Percentiles rank a stretch among this genome's conserved stretches.
Conservation (phyloP, 257 asterid genomes). For the Fraxinus anomala region DNA sequence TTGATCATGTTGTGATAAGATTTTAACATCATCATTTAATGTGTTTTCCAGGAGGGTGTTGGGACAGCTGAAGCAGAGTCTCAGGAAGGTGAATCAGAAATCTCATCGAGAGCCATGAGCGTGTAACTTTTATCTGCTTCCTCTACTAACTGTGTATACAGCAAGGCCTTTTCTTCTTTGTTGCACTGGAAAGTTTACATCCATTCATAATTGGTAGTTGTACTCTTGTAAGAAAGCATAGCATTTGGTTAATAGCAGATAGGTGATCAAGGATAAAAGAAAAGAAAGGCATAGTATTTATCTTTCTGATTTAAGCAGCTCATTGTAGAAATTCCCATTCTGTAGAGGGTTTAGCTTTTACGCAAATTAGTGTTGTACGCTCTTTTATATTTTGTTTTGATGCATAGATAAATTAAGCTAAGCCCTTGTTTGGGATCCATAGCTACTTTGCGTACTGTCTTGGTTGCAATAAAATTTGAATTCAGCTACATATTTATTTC, state of each 20-base stretch:
- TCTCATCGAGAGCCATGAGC: slow-evolving; percentile 73
- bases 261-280: slow-evolving; percentile 26
- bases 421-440: neutral
- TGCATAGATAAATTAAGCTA: slow-evolving; percentile 18
- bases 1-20: slow-evolving; percentile 15
- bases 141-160: slow-evolving; percentile 27
- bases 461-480: neutral
- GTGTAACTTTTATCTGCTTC: slow-evolving; percentile 37
- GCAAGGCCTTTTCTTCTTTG: neutral
- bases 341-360: slow-evolving; percentile 18
- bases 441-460: neutral
- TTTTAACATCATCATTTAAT: slow-evolving; percentile 21
- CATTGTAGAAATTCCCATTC: slow-evolving; percentile 19
- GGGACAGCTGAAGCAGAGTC: slow-evolving; percentile 36
- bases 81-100: slow-evolving; percentile 61
- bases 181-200: slow-evolving; percentile 21
- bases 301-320: slow-evolving; percentile 20
- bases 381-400: slow-evolving; percentile 5
- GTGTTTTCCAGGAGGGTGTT: slow-evolving; percentile 47
- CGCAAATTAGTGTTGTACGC: slow-evolving; percentile 17
- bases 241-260: neutral
- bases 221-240: slow-evolving; percentile 23
- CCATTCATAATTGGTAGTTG: slow-evolving; percentile 23
- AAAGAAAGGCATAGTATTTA: slow-evolving; percentile 24
- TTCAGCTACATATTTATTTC: neutral